Evolutionary conservation across 345 rosid genomes (phyloP), one percentile per base, ranked within the genome.

Genomic region (rapeseed (Brassica napus)): DNA sequence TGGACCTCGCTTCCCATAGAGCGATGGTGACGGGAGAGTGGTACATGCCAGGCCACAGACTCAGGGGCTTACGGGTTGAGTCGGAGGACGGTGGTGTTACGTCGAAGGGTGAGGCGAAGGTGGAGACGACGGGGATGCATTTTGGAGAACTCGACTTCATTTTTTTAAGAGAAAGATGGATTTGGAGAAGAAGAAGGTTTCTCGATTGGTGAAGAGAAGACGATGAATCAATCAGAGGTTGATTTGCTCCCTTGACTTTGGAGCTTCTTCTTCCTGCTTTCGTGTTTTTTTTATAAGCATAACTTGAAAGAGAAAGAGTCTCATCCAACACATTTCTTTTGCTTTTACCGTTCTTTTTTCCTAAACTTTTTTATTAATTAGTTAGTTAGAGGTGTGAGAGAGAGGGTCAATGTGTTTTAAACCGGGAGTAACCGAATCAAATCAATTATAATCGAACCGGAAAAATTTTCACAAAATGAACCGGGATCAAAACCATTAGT

Each of bases 11-110:
- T 37, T 89, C 93, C 97, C 98, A 93, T 52, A 93, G 82, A 79
- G 97, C 98, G 68, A 11, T 77, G 7, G 96, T 91, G 34, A 93
- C 93, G 0, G 97, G 97, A 0, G 92, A 91, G 75, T 93, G 92
- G 85, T 87, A 89, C 98, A 88, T 91, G 71, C 97, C 98, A 0
- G 98, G 97, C 94, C 98, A 93, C 64, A 90, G 81, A 32, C 94
- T 88, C 18, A 91, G 76, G 26, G 93, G 98, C 74, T 91, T 93
- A n/a, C 85, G 84, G 30, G 86, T 80, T 59, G 79, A 34, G 78
- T 39, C 82, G 28, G 81, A 30, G 3, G 85, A 84, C 10, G 74
- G 16, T 5, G 74, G 54, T 5, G 74, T 18, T 1, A 21, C 74
- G 34, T 71, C 75, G 5, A 71, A 71, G 1, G 91, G 92, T 18